Evolutionary conservation across 345 rosid species (phyloP).

Genomic region (Fremontodendron californicum): DNA sequence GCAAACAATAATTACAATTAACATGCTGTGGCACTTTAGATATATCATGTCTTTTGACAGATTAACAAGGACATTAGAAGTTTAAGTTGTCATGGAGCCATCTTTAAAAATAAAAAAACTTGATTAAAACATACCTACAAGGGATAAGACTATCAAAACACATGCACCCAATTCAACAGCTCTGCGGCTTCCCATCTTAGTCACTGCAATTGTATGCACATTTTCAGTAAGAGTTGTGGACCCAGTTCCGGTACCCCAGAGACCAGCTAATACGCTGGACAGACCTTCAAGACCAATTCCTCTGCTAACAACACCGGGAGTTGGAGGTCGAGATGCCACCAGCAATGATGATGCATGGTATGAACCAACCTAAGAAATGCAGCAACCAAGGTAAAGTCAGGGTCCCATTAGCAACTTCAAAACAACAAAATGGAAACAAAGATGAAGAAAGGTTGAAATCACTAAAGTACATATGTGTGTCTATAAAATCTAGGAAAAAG

Average conservation of each 20-base stretch:
- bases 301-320: slow-evolving; percentile 81
- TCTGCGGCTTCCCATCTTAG: slow-evolving; percentile 96
- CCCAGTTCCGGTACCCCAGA: slow-evolving; percentile 96
- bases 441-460: neutral
- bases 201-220: slow-evolving; percentile 92
- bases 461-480: neutral
- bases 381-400: slow-evolving; percentile 3
- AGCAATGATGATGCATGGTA: slow-evolving; percentile 83
- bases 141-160: slow-evolving; percentile 62
- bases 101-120: slow-evolving; percentile 3
- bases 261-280: slow-evolving; percentile 85
- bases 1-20: neutral
- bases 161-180: slow-evolving; percentile 82
- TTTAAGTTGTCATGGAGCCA: slow-evolving; percentile 6
- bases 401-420: neutral
- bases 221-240: slow-evolving; percentile 91
- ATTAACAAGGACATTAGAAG: neutral
- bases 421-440: neutral
- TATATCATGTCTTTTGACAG: neutral
- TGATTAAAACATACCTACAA: slow-evolving; percentile 61
- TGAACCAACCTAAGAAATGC: slow-evolving; percentile 68
- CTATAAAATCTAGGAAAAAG: neutral
- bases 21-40: neutral
- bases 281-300: slow-evolving; percentile 94
- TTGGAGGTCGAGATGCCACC: slow-evolving; percentile 92